These are phyloP conservation scores for Cicer bijugum DNA, from an alignment of 306 rosid genomes.

Conservation along the genomic window DNA sequence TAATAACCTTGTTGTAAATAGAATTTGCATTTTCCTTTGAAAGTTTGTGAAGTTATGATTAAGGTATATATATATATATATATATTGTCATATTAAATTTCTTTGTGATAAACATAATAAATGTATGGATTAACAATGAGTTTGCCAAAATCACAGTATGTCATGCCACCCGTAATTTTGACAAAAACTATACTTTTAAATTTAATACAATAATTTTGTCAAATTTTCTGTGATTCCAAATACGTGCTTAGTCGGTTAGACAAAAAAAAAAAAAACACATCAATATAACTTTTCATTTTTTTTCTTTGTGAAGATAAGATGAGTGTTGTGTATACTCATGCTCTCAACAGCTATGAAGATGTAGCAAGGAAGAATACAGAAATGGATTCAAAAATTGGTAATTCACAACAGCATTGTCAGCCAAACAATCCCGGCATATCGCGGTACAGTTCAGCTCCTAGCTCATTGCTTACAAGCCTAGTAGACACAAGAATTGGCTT, in stretches of 20 bases:
- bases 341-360: constrained; percentile 48
- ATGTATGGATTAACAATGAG: no score
- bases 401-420: constrained; percentile 45
- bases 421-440: constrained; percentile 54
- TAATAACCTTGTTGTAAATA: no score
- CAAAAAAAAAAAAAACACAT: not conserved
- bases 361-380: constrained; percentile 56
- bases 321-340: constrained; percentile 63
- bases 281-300: not conserved
- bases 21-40: not conserved
- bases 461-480: constrained; percentile 50
- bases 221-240: no score
- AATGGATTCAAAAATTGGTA: constrained; percentile 58
- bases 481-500: constrained; percentile 43
- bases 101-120: no score
- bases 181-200: no score
- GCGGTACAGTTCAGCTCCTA: constrained; percentile 68
- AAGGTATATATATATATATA: not conserved
- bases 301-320: constrained; percentile 45
- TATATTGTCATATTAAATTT: no score
- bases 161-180: no score
- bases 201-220: no score
- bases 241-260: not conserved
- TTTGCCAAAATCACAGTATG: no score
- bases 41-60: not conserved